Percentiles rank a stretch among this genome's conserved stretches.
Evolutionary conservation across 192 early-diverging fungal genomes (phyloP).

Genomic region (Linnemannia exigua): DNA sequence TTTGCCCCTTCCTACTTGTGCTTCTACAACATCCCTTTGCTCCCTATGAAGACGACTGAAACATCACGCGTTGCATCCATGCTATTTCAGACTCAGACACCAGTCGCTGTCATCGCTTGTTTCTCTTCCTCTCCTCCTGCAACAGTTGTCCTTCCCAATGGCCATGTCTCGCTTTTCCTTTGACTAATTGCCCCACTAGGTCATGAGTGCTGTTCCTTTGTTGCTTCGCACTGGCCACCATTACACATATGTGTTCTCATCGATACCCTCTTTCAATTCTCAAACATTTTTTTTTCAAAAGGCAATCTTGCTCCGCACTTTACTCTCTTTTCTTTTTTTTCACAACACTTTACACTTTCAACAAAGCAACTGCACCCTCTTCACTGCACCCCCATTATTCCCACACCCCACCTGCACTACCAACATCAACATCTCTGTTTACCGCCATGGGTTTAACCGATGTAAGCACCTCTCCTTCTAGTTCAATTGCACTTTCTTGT

Average conservation of each 20-base stretch:
- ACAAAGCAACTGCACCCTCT: not conserved
- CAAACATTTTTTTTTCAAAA: not conserved
- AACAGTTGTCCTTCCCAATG: not conserved
- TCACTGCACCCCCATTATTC: not conserved
- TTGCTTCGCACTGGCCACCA: not conserved
- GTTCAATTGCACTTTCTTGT: no score
- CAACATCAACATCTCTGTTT: not conserved
- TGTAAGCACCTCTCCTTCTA: not conserved
- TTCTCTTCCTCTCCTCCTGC: not conserved
- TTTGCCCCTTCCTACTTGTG: not conserved
- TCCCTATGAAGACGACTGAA: not conserved
- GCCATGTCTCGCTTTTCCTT: not conserved
- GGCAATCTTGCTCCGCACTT: not conserved
- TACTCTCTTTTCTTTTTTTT: not conserved
- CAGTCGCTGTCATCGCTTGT: not conserved
- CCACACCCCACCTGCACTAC: not conserved
- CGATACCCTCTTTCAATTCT: not conserved
- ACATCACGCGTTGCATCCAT: not conserved
- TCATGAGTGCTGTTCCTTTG: not conserved
- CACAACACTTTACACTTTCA: not conserved
- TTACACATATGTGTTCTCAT: not conserved
- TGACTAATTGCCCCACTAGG: not conserved
- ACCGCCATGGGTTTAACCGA: not conserved
- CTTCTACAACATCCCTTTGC: no score
- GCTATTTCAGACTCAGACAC: conserved; percentile 2